A percentile compares a stretch with the other conserved stretches of the same genome.
Conservation (phyloP, 805 yeast genomes). For the Tanozyma kutaoensis region DNA sequence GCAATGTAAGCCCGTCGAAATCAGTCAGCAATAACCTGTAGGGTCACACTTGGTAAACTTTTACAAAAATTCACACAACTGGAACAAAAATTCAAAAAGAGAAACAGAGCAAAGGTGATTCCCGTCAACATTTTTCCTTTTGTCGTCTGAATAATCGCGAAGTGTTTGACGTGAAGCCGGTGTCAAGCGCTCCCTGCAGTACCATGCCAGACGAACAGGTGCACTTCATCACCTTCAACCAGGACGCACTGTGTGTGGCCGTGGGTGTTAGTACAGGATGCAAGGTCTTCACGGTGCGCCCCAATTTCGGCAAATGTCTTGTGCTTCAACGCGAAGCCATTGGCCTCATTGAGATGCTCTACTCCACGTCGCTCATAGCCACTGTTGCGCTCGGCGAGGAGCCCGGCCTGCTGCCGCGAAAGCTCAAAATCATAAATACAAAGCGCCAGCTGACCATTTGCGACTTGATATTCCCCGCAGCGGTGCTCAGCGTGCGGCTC, state of each 20-base stretch:
- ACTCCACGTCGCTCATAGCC: slow-evolving; percentile 77
- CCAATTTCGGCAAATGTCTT: slow-evolving; percentile 16
- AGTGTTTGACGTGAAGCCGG: too few species aligned
- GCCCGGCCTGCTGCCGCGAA: slow-evolving; percentile 63
- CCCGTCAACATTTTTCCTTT: too few species aligned
- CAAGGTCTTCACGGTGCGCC: slow-evolving; percentile 63
- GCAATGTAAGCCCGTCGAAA: too few species aligned
- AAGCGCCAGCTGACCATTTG: slow-evolving; percentile 41
- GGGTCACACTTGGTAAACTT: too few species aligned
- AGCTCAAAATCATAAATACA: slow-evolving; percentile 73
- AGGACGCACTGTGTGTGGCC: slow-evolving; percentile 74
- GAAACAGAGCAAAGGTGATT: too few species aligned
- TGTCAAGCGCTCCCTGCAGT: too few species aligned
- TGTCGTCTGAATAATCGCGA: too few species aligned
- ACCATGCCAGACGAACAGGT: too few species aligned
- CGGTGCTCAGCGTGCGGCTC: slow-evolving; percentile 25
- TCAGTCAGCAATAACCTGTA: too few species aligned
- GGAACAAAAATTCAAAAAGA: too few species aligned
- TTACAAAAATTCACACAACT: too few species aligned
- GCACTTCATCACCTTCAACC: slow-evolving; percentile 77
- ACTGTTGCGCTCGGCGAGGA: slow-evolving; percentile 69
- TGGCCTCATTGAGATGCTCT: slow-evolving; percentile 78
- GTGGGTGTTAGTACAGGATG: slow-evolving; percentile 56
- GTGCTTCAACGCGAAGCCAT: slow-evolving; percentile 35
- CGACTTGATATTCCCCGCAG: slow-evolving; percentile 28